Percentiles rank a stretch among this genome's conserved stretches.
These are phyloP conservation scores for Globisporangium paddicum DNA, from an alignment of 352 stramenopile species.

Conservation along the genomic window DNA sequence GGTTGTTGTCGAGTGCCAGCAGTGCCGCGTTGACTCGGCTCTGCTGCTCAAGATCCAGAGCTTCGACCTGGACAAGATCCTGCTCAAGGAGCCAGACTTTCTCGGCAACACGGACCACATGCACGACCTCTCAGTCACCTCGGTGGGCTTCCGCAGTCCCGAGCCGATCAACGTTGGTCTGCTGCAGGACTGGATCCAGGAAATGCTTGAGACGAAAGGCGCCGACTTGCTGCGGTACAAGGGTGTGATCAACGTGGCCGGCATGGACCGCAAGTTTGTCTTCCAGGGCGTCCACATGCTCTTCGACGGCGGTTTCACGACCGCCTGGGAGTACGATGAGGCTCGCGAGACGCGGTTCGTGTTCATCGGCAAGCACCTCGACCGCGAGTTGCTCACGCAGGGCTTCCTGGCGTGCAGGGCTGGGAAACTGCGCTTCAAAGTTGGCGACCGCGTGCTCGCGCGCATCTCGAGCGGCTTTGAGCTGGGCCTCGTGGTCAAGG, in stretches of 20 bases:
- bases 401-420: slow-evolving; percentile 42
- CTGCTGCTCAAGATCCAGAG: slow-evolving; percentile 41
- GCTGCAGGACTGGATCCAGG: slow-evolving; percentile 96
- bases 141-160: slow-evolving; percentile 28
- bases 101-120: slow-evolving; percentile 32
- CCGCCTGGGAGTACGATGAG: slow-evolving; percentile 81
- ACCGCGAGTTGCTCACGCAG: slow-evolving; percentile 46
- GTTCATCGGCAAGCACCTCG: slow-evolving; percentile 92
- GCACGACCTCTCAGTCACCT: slow-evolving; percentile 40
- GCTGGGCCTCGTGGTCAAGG: slow-evolving; percentile 26
- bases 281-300: slow-evolving; percentile 97
- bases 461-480: slow-evolving; percentile 37
- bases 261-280: slow-evolving; percentile 92
- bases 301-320: slow-evolving; percentile 89
- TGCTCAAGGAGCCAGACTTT: slow-evolving; percentile 48
- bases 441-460: slow-evolving; percentile 37
- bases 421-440: slow-evolving; percentile 28
- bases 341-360: slow-evolving; percentile 89
- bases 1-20: slow-evolving; percentile 40
- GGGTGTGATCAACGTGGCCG: slow-evolving; percentile 90
- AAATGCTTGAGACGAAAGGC: slow-evolving; percentile 86
- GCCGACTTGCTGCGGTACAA: slow-evolving; percentile 94
- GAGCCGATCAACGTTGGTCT: slow-evolving; percentile 83
- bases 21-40: slow-evolving; percentile 36
- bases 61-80: slow-evolving; percentile 42